Base-by-base conservation (phyloP, 1,139 yeast genomes). In the Lodderomyces orthopsilosis region DNA sequence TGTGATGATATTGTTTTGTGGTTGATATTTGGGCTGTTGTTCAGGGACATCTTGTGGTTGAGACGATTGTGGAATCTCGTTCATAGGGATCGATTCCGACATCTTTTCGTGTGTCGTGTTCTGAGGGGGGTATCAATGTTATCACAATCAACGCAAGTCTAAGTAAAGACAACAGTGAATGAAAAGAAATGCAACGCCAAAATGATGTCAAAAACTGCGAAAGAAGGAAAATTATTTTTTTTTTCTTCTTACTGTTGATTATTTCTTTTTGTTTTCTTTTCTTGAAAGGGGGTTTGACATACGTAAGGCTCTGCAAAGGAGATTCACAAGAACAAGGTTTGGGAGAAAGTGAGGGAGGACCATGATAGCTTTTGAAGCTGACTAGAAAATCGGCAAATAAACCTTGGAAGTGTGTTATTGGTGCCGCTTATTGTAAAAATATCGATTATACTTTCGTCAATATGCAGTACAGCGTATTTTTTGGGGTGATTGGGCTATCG, bases 1-100 rank as follows among this genome's bases (percentile, higher is more conserved):
- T 13, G 37, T 34, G 14, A 34, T 34, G 3, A 15, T 9, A 4
- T 34, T 21, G 24, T 34, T 21, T 8, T 21, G 37, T 12, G 23
- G 24, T 13, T 34, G 37, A 34, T 18, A 33, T 33, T 33, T 33
- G 10, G 35, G 35, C 17, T 33, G 35, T 18, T 34, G 37, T n/a
- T 19, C 24, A 10, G 24, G 3, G 17, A 9, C 15, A 7, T 34
- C 26, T 10, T 21, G 17, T 34, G 27, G 15, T 12, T 34, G 37
- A 10, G 23, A 13, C 10, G 37, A 34, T 8, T 21, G 17, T n/a
- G 37, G 19, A 2, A 34, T 13, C 17, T 34, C 26, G 9, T 21
- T 18, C 27, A 34, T 19, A 21, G 37, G 27, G 6, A 34, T 23
- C 8, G 23, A 21, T 19, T 34, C 37, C 6, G 37, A 6, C 17